Base-by-base conservation (phyloP, 2,329 filamentous ascomycete species). In the Tolypocladium ophioglossoides region DNA sequence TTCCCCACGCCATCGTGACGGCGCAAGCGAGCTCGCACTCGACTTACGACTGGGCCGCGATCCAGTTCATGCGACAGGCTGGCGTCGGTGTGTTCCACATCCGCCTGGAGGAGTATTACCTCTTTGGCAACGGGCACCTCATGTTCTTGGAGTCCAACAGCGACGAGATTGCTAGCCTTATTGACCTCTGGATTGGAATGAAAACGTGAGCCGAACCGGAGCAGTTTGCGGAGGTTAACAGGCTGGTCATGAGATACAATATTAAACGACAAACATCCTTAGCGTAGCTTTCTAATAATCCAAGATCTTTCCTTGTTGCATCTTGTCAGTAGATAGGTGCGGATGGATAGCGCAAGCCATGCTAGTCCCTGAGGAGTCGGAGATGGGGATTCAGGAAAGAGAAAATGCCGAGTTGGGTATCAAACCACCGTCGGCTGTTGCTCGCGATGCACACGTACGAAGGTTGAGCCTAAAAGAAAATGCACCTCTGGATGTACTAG, bases 61-160 rank as follows among this genome's bases (percentile, higher is more conserved):
- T 77, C 2, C 57, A 64, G 14, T 84, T 77, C 61, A 61, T 84
- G 61, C 59, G 64, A 52, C 80, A 84, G 61, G 78, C 74, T 2
- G 79, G 80, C 0, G 70, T 76, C 1, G 55, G 60, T 0, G 69
- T 72, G 1, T 68, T 76, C 2, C 74, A 72, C 66, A 58, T 79
- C 38, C 65, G 71, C 51, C 66, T 83, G 47, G 71, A 67, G 0
- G 63, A 75, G 0, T 54, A 67, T 1, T 71, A 70, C 0, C 73
- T 82, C 1, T 62, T 66, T 24, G 80, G 80, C 0, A 83, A 84
- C 55, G 79, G 77, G 0, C 79, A 82, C 59, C 71, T 83, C 55
- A 70, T 77, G 66, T 78, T 79, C 48, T 60, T 82, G 37, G 78
- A 82, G 66, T 71, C 67, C 59, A 81, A 82, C 59, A 80, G 73